Percentiles rank a stretch among this genome's conserved stretches.
Evolutionary conservation across 1,139 yeast species (phyloP).

Genomic region (Taiozyma sp.): DNA sequence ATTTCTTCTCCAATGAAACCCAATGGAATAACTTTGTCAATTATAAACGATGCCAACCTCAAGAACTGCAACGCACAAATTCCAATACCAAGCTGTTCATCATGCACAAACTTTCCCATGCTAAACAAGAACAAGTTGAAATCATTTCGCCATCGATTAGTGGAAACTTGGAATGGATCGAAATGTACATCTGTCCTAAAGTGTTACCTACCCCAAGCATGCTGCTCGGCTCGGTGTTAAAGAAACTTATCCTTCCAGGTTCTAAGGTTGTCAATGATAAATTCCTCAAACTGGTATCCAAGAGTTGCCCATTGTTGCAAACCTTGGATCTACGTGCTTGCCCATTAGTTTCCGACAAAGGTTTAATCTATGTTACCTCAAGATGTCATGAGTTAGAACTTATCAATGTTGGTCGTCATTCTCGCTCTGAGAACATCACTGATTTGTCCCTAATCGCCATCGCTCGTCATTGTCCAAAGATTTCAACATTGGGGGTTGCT

Average conservation of each 20-base stretch:
- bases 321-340: conserved; percentile 81
- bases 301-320: conserved; percentile 52
- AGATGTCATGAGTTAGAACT: conserved; percentile 49
- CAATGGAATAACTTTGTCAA: conserved; percentile 42
- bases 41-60: conserved; percentile 3
- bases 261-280: conserved; percentile 59
- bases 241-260: conserved; percentile 69
- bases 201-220: conserved; percentile 48
- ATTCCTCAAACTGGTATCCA: conserved; percentile 46
- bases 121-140: conserved; percentile 40
- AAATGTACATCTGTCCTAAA: conserved; percentile 78
- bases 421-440: conserved; percentile 61
- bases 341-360: conserved; percentile 69
- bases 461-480: conserved; percentile 44
- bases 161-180: conserved; percentile 56
- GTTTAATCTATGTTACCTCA: conserved; percentile 59
- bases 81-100: conserved; percentile 38
- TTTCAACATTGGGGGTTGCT: conserved; percentile 74
- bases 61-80: conserved; percentile 16
- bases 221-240: conserved; percentile 40
- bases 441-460: conserved; percentile 61
- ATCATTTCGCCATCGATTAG: conserved; percentile 34
- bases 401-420: conserved; percentile 78
- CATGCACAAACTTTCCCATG: conserved; percentile 42
- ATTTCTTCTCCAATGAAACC: conserved; percentile 47